Base-by-base conservation (phyloP, 73 alveolate genomes). In the Uronychia setigera region DNA sequence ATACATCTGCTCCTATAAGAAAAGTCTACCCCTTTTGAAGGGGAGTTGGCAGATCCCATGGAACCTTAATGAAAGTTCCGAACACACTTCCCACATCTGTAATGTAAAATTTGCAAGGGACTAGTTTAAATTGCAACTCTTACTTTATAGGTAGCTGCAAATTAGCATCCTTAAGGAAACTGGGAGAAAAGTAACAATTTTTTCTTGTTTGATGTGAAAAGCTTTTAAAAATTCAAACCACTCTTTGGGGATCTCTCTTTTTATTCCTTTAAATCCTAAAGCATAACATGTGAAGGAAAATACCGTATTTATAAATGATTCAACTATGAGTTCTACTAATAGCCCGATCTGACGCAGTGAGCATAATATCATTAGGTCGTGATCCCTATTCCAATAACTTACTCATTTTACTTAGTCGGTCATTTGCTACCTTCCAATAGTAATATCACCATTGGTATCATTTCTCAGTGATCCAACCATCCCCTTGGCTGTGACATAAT, bases 321-420 rank as follows among this genome's bases (percentile, higher is more conserved):
- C 92, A 26, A 58, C 92, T 58, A 58, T 85, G 92, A 28, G 86
- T 85, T 0, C 92, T 29, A 33, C 87, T 77, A 28, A 85, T 85
- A 0, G 92, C 92, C 31, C 57, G 26, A 58, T 85, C 92, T 58
- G 86, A 35, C 0, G 80, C 76, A 14, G 92, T 82, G 26, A 85
- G 58, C 32, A 78, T 31, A 1, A 85, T 85, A 32, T 85, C 92
- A 78, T 85, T 85, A 1, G 92, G 92, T 32, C 92, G 32, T 77
- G 29, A 27, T 1, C 92, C 92, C 81, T 77, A 58, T 27, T 27
- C 34, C n/a, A 1, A 14, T n/a, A 11, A 19, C 1, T 14, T 5
- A 58, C 29, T 0, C n/a, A n/a, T n/a, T 30, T 58, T 58, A 82
- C 89, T 35, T 31, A 29, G 31, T 85, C 92, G 31, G 82, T 78